Percentiles rank a stretch among this genome's conserved stretches.
Conservation (phyloP, 352 stramenopile species). For the Pythium myriotylum region DNA sequence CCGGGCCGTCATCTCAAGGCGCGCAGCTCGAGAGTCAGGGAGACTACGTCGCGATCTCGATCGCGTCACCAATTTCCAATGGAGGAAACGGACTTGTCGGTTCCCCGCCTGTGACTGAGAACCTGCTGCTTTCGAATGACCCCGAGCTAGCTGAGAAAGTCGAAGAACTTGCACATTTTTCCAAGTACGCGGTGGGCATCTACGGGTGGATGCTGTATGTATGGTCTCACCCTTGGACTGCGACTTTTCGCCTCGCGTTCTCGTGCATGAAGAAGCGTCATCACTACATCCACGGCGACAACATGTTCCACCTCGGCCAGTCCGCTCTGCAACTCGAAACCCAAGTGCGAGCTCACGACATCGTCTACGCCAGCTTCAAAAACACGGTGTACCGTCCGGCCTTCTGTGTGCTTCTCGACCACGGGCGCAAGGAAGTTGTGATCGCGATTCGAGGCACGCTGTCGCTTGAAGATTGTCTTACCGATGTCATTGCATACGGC, state of each 20-base stretch:
- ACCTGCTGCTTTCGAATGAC: slow-evolving; percentile 43
- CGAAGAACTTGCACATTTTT: slow-evolving; percentile 78
- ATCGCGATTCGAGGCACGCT: slow-evolving; percentile 84
- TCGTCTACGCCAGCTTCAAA: slow-evolving; percentile 81
- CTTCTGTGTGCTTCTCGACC: slow-evolving; percentile 82
- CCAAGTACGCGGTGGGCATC: slow-evolving; percentile 85
- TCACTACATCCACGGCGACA: slow-evolving; percentile 82
- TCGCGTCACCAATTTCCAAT: slow-evolving; percentile 33
- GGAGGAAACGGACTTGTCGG: background rate
- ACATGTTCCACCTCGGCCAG: slow-evolving; percentile 82
- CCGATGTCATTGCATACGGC: slow-evolving; percentile 84
- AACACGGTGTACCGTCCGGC: slow-evolving; percentile 83
- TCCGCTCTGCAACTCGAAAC: slow-evolving; percentile 84
- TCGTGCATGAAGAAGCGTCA: slow-evolving; percentile 66
- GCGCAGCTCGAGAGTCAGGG: slow-evolving; percentile 2
- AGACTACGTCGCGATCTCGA: slow-evolving; percentile 54
- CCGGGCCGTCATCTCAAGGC: background rate
- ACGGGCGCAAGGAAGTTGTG: slow-evolving; percentile 71
- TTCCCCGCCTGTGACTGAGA: slow-evolving; percentile 38
- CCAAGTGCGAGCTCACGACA: slow-evolving; percentile 57
- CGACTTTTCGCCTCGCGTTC: slow-evolving; percentile 72
- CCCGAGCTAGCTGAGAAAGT: slow-evolving; percentile 49
- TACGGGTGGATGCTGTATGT: slow-evolving; percentile 92
- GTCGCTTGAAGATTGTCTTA: slow-evolving; percentile 87
- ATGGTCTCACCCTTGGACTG: slow-evolving; percentile 88